Evolutionary conservation across 805 yeast species (phyloP), one percentile per base, ranked within the genome.

Genomic region (Teunomyces pallodes): DNA sequence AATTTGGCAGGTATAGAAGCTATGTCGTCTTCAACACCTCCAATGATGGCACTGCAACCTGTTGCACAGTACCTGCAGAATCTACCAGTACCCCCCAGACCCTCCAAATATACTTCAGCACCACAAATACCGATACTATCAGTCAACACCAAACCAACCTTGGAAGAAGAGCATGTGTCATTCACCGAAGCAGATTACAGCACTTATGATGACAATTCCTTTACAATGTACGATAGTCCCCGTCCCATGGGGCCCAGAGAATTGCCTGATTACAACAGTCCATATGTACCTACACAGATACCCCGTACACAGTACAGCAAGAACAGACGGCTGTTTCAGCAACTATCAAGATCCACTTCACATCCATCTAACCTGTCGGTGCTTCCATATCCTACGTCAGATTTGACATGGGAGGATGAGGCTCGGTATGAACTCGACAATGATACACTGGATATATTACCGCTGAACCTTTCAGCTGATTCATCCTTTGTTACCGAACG

Each of bases 171-270:
- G 17, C 4, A 10, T 32, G 17, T 9, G 1, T 32, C 16, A 8
- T 13, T 9, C 17, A 26, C 41, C 10, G 30, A 12, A 9, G 9
- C 41, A 14, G 26, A 6, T 24, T 26, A 8, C 9, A 26, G 10
- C 5, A 10, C 27, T 6, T 38, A 38, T 38, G 49, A 48, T n/a
- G 64, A 62, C 20, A 67, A 60, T 16, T 53, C 69, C 24, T 54
- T 56, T 33, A 39, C 54, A 32, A 61, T 66, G 14, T 53, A 49
- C 45, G 71, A 65, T 4, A 65, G 69, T 33, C 71, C 74, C 13
- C 62, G 62, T 38, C 76, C 71, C 1, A 70, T 61, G 62, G 77
- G 77, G 1, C 77, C 77, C 1, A 65, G 66, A 53, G 68, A 63
- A 38, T 53, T 72, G 17, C 69, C 73, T 4, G 70, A 66, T 13